phyloP scores from a whole-genome alignment of 2,329 filamentous ascomycete genomes.

The Neoascochyta sp. region DNA sequence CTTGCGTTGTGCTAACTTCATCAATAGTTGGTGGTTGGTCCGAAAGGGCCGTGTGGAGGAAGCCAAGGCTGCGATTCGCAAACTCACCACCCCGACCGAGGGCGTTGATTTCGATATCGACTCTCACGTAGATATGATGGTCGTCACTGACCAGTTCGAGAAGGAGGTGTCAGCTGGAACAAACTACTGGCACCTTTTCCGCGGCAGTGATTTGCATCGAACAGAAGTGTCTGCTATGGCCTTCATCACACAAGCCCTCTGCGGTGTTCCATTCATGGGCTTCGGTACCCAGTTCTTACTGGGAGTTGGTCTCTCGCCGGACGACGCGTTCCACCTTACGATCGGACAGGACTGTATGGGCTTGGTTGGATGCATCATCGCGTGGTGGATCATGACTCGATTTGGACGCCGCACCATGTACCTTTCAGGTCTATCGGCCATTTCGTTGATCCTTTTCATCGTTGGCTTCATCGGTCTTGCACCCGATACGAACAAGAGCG shows the following conservation, averaged over 20 bases:
- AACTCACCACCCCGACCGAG: slow-evolving; percentile 53
- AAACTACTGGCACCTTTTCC: slow-evolving; percentile 77
- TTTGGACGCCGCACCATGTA: slow-evolving; percentile 72
- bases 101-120: slow-evolving; percentile 38
- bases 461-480: slow-evolving; percentile 71
- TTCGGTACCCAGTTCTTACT: slow-evolving; percentile 23
- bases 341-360: slow-evolving; percentile 22
- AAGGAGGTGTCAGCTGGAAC: slow-evolving; percentile 62
- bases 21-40: slow-evolving; percentile 20
- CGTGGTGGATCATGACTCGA: slow-evolving; percentile 75
- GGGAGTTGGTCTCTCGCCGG: slow-evolving; percentile 19
- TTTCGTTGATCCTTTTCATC: slow-evolving; percentile 20
- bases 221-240: slow-evolving; percentile 62
- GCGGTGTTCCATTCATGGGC: slow-evolving; percentile 23
- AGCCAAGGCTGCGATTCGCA: slow-evolving; percentile 60
- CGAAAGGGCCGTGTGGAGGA: slow-evolving; percentile 59
- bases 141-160: slow-evolving; percentile 76
- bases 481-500: slow-evolving; percentile 37
- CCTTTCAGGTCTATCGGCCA: slow-evolving; percentile 53
- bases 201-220: slow-evolving; percentile 69
- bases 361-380: slow-evolving; percentile 60
- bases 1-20: too few relatives aligned
- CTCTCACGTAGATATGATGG: slow-evolving; percentile 77
- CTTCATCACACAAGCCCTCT: slow-evolving; percentile 43
- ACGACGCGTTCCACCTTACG: slow-evolving; percentile 22